Evolutionary conservation across 2,329 filamentous ascomycete species (phyloP).

Genomic region (Mariannaea elegans): DNA sequence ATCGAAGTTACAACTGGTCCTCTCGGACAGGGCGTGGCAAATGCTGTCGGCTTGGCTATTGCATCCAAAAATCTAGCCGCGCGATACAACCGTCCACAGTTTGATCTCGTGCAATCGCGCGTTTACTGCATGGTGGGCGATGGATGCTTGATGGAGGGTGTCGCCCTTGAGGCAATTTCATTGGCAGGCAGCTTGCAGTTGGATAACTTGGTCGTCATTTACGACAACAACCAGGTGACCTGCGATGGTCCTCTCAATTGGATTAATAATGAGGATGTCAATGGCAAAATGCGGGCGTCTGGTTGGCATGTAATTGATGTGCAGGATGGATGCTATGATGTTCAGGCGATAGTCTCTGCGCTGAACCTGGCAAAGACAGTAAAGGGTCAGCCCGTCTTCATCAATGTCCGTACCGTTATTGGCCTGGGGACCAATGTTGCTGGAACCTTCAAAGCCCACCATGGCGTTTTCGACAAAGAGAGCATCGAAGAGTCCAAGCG

Average conservation of each 20-base stretch:
- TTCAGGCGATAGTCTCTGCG: conserved; percentile 55
- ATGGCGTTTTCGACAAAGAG: conserved; percentile 63
- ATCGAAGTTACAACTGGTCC: conserved; percentile 67
- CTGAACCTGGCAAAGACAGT: conserved; percentile 50
- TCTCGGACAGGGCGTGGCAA: conserved; percentile 64
- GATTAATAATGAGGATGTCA: conserved; percentile 63
- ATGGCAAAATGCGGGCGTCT: conserved; percentile 61
- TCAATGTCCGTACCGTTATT: conserved; percentile 66
- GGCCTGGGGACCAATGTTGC: conserved; percentile 58
- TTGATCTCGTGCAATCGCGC: conserved; percentile 57
- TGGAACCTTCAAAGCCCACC: conserved; percentile 62
- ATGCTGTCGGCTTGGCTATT: conserved; percentile 65
- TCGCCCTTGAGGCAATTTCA: conserved; percentile 62
- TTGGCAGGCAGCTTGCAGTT: conserved; percentile 61
- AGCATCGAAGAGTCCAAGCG: conserved; percentile 52
- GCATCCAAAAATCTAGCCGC: conserved; percentile 62
- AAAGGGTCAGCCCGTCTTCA: conserved; percentile 60
- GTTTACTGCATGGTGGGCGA: conserved; percentile 65
- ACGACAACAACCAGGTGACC: conserved; percentile 67
- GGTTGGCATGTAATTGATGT: conserved; percentile 64
- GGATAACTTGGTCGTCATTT: conserved; percentile 63
- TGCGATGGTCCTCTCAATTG: conserved; percentile 63
- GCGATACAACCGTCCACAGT: conserved; percentile 59
- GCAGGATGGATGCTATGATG: conserved; percentile 57
- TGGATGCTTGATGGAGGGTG: conserved; percentile 64